Base-by-base conservation (phyloP, 176 grass and related monocot species). In the Oryza nivara region DNA sequence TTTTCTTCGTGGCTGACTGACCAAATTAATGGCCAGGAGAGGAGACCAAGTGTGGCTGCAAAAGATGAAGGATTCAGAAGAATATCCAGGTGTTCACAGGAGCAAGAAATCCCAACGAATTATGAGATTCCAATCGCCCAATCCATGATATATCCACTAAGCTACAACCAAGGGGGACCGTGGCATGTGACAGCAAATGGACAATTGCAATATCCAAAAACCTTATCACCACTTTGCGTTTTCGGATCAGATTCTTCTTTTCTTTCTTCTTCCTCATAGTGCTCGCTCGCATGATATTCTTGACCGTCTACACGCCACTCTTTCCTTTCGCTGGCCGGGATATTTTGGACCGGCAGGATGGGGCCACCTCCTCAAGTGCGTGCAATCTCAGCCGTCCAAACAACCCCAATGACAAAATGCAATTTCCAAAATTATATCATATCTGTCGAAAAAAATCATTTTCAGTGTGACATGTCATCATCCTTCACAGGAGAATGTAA, bases 171-270 rank as follows among this genome's bases (percentile, higher is more conserved):
- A 74, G 40, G 40, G 85, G 72, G 51, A 49, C 72, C 11, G 25
- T 35, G 1, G 63, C 78, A 69, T 82, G 64, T 70, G 79, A 71
- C 41, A 71, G 7, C 52, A 72, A 63, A 26, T 36, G 51, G 76
- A 32, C 69, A 88, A 70, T 20, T 23, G 16, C 64, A 5, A 30
- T 25, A 28, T 79, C 52, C 9, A 51, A 49, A 72, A 28, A 20
- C 36, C 34, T 81, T 68, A 75, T 76, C 72, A 11, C 49, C 12
- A 13, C 8, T 9, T 15, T 4, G 65, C 38, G 16, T 9, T 63
- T 38, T 1, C 0, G 26, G 52, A 34, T 81, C 67, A 14, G 28
- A 73, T 81, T 74, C 34, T 20, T 56, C 5, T 56, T 56, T 20
- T 56, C 1, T 56, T 56, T 19, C 16, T 56, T 54, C 51, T 6